Evolutionary conservation across 148 eudicot species (phyloP), one percentile per base, ranked within the genome.

Genomic region (Chenopodium suecicum): DNA sequence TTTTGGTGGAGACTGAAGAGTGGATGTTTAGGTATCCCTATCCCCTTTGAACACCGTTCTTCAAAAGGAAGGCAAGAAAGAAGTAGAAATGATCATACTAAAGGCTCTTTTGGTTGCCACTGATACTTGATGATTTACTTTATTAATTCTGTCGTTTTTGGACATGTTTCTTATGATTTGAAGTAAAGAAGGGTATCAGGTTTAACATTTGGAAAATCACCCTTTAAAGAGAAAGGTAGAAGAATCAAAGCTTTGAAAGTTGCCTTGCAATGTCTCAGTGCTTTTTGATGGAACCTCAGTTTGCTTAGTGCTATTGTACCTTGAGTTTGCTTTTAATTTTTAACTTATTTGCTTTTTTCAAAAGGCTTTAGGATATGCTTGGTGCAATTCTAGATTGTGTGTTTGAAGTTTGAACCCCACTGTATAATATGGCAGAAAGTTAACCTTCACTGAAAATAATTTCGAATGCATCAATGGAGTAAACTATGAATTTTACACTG

Each of bases 61-160:
- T 27, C 41, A 9, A 50, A 12, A 52, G 20, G 27, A 52, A 76
- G 48, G 54, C 27, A 34, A 66, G 41, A 83, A 83, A 41, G 79
- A 75, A 76, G 77, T 47, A 56, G 17, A 74, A 75, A 80, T 81
- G 34, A 74, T 81, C 37, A 83, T 81, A 47, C 78, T 80, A 80
- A 75, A 77, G 85, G 65, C 56, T 73, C 68, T 78, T 81, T 85
- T 83, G 69, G 69, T 79, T 88, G 77, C 70, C 46, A 22, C 75
- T 81, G 23, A 76, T 85, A 54, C 29, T 71, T 86, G 60, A 34
- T 77, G 73, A 74, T 52, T 54, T 73, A 50, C 82, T 71, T 79
- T 74, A 74, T 76, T 73, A 76, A 46, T 47, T 75, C 34, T 69
- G 76, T 84, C 83, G 56, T 84, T 29, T 77, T 69, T 52, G 27